Evolutionary conservation across 148 eudicot genomes (phyloP).

Genomic region (Vaccinium corymbosum): DNA sequence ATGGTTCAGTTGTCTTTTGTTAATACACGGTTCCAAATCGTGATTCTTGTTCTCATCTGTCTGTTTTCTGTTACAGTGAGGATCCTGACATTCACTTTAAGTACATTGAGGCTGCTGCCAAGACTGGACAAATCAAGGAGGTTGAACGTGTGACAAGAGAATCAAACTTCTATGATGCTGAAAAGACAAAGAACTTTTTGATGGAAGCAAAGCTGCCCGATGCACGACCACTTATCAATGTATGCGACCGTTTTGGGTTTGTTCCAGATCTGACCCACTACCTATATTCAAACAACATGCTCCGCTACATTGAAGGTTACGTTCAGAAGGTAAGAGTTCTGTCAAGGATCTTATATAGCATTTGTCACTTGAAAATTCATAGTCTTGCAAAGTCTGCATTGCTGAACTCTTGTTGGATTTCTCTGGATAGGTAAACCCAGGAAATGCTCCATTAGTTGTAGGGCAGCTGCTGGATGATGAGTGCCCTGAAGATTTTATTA

Average conservation of each 20-base stretch:
- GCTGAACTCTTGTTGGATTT: slow-evolving; percentile 19
- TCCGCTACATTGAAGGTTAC: slow-evolving; percentile 96
- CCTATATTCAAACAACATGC: slow-evolving; percentile 87
- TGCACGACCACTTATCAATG: slow-evolving; percentile 94
- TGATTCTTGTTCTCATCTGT: slow-evolving; percentile 6
- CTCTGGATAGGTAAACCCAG: slow-evolving; percentile 72
- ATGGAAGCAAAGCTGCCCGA: slow-evolving; percentile 99
- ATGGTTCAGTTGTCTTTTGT: neutral
- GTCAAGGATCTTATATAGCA: neutral
- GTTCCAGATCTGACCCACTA: slow-evolving; percentile 97
- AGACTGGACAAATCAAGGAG: slow-evolving; percentile 98
- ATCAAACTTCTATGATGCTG: slow-evolving; percentile 88
- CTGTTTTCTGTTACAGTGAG: slow-evolving; percentile 52
- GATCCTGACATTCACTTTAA: slow-evolving; percentile 95
- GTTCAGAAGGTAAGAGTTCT: slow-evolving; percentile 72
- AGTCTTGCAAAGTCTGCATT: neutral
- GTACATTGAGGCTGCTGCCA: slow-evolving; percentile 97
- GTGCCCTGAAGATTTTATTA: slow-evolving; percentile 96
- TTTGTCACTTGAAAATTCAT: neutral
- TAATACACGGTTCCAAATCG: neutral
- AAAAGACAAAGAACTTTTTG: slow-evolving; percentile 89
- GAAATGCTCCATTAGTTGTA: slow-evolving; percentile 93
- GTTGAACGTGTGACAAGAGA: slow-evolving; percentile 97
- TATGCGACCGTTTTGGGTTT: slow-evolving; percentile 92
- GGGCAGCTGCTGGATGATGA: slow-evolving; percentile 96